Evolutionary conservation across 2,329 filamentous ascomycete species (phyloP), one percentile per base, ranked within the genome.

Genomic region (Magnaporthiopsis incrustans): DNA sequence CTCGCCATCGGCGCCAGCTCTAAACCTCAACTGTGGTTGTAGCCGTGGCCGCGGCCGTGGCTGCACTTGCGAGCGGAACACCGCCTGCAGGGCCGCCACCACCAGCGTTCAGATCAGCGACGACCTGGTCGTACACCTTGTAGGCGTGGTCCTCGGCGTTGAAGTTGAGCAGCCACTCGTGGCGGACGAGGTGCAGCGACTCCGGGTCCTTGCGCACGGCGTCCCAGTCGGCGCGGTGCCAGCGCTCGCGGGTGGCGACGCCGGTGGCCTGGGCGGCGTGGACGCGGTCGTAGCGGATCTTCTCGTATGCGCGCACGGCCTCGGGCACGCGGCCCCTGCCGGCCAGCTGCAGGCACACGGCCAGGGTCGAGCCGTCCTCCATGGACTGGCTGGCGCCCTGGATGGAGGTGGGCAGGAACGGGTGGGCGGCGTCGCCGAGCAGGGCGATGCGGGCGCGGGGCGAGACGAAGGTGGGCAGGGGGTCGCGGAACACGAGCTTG

Each of bases 181-280:
- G 79, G 53, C 79, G 74, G 14, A 77, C 72, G 61, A 82, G 69
- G 63, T 80, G 75, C 67, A 82, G 74, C 26, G 73, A 75, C 65
- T 77, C 73, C 0, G 78, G 79, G 62, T 79, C 72, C 66, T 76
- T 73, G 68, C 76, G 77, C n/a, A 79, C 78, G 30, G 75, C 75
- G 35, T 72, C 73, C 74, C 78, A 82, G 69, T 81, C 77, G 10
- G 79, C 80, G 69, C 79, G 80, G 71, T 83, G 81, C 81, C 80
- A 83, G 70, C 78, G 78, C 67, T 81, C 78, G 38, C 79, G 73
- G 2, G 79, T 79, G 61, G 74, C 73, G 64, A 79, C 76, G 6
- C 79, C 80, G 26, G 77, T 81, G 67, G 79, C 77, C 72, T 82
- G 79, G 18, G 80, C 77, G 33, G 74, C 74, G 66, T 77, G 76